Base-by-base conservation (phyloP, 129 eudicot species). In the Glebionis coronaria region DNA sequence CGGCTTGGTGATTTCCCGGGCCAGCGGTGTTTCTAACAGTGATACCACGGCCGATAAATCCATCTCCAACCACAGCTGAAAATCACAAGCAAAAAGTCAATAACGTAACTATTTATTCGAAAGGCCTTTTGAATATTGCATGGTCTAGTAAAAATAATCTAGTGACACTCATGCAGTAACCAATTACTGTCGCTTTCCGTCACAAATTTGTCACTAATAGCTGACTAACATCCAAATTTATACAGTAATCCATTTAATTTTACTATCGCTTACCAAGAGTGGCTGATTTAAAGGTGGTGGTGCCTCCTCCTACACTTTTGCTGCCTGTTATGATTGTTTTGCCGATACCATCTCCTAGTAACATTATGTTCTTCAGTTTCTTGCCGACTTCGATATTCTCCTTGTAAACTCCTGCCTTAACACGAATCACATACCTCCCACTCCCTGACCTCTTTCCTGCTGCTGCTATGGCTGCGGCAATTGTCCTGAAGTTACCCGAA, bases 261-360 rank as follows among this genome's bases (percentile, higher is more conserved):
- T 23, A 23, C 25, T 23, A 23, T 23, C 1, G 16, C 85, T 73
- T 77, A 89, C 96, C 96, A 69, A 89, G 81, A 12, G 96, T 89
- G 72, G 96, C 90, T 20, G 96, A 89, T 35, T 63, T 74, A 69
- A 76, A 89, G 62, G 94, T 89, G 76, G 96, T 89, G 67, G 76
- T 40, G 46, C 96, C 96, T 44, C 87, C 85, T 15, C 69, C 82
- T 45, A 81, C 94, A 55, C 96, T 86, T 71, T 54, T 74, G 69
- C 94, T 86, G 11, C 88, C 88, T 1, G 94, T 83, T 69, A 89
- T 85, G 6, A 89, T 82, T 0, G 96, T 89, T 61, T 77, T 81
- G 52, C 90, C 90, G 4, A 83, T 81, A 27, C 97, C 94, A 76
- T 86, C 97, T 65, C 97, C 97, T 28, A 85, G 52, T 20, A 90